Evolutionary conservation across 2,329 filamentous ascomycete species (phyloP), one percentile per base, ranked within the genome.

Genomic region (Colletotrichum paranaense): DNA sequence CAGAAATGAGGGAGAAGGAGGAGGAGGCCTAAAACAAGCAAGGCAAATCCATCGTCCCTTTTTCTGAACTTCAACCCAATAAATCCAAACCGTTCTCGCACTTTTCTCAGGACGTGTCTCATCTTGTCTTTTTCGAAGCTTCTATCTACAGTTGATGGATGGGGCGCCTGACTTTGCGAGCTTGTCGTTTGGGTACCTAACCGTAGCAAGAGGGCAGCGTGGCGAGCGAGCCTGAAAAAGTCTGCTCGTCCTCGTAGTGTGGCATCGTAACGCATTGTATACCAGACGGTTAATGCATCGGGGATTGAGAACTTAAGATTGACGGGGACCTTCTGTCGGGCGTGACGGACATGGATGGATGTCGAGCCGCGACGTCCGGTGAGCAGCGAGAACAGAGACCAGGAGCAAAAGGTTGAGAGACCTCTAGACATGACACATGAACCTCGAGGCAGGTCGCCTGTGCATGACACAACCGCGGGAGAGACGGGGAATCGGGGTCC

Each of bases 371-470:
- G 26, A 22, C 32, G 24, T 42, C 52, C n/a, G 58, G 16, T 53
- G 65, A 49, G 42, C 16, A 49, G 7, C 19, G 42, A n/a, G 42
- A 42, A 42, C 38, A 42, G 38, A 42, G 38, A 42, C 16, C 1
- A 42, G 38, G 16, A 42, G 14, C n/a, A 49, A 42, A 55, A 58
- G 19, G 46, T 32, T 46, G 12, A 30, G 55, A 73, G 62, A 70
- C 32, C 32, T 70, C 67, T 19, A 9, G 49, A 73, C 71, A 52
- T 70, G 71, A 70, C 67, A 66, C 71, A 70, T 52, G 62, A 70
- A 66, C 55, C 24, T 62, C 60, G 71, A 56, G 46, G 60, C 53
- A 28, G 11, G 35, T 73, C 35, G 24, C 22, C 26, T 62, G 35
- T 70, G 60, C 60, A 70, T 71, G 67, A 73, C 67, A 71, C 62